A percentile compares a stretch with the other conserved stretches of the same genome.
Conservation (phyloP, 2,329 filamentous ascomycete genomes). For the Fusarium dlaminii region DNA sequence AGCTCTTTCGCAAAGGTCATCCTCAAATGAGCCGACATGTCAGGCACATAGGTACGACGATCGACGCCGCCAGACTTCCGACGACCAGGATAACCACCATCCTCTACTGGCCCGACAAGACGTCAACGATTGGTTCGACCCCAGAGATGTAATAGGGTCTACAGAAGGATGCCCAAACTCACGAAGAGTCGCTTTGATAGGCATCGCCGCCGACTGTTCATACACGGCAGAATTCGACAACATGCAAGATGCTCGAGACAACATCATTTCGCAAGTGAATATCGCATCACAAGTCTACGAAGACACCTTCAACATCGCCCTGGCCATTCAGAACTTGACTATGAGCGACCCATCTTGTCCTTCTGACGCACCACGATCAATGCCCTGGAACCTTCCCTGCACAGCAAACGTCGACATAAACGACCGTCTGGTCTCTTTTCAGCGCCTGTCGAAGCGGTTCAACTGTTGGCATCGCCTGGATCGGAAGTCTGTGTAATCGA, state of each 20-base stretch:
- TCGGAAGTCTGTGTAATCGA: constrained; percentile 77
- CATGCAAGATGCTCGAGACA: constrained; percentile 67
- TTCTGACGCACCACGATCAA: constrained; percentile 57
- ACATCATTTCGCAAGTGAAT: constrained; percentile 84
- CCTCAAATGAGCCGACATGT: background rate
- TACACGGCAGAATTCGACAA: constrained; percentile 77
- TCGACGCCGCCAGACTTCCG: background rate
- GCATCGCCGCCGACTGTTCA: constrained; percentile 88
- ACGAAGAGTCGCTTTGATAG: constrained; percentile 85
- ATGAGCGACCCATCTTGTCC: constrained; percentile 77
- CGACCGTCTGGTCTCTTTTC: constrained; percentile 83
- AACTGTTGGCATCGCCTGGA: constrained; percentile 87
- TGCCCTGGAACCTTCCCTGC: constrained; percentile 83
- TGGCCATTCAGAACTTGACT: constrained; percentile 82
- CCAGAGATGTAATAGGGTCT: constrained; percentile 67
- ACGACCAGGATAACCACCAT: accelerated
- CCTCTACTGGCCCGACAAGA: background rate
- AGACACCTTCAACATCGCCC: constrained; percentile 85
- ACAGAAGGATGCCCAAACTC: constrained; percentile 81
- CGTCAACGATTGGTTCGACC: background rate
- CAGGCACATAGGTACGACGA: background rate
- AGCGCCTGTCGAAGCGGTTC: constrained; percentile 78
- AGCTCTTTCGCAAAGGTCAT: background rate
- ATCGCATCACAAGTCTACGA: constrained; percentile 86
- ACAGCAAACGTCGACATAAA: constrained; percentile 68